A percentile compares a stretch with the other conserved stretches of the same genome.
Evolutionary conservation across 768 basidiomycete genomes (phyloP).

Genomic region (Hygrophoropsis aurantiaca): DNA sequence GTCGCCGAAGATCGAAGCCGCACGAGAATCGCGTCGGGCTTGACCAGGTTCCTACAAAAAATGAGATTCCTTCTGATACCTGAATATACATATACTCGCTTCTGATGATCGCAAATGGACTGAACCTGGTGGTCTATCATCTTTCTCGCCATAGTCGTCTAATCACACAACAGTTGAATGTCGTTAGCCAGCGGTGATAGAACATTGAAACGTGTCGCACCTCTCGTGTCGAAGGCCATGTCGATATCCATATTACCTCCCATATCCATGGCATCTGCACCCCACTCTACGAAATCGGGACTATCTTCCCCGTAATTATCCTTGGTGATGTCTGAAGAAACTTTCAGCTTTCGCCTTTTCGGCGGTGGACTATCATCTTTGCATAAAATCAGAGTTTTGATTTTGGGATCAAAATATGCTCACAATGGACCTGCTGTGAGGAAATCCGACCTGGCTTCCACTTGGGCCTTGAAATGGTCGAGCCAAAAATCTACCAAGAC

Average conservation of each 20-base stretch:
- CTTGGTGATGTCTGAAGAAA: background rate
- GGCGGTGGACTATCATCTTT: constrained; percentile 39
- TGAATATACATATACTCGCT: constrained; percentile 38
- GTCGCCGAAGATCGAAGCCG: constrained; percentile 49
- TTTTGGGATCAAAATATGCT: background rate
- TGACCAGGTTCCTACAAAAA: constrained; percentile 75
- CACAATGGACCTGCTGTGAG: constrained; percentile 4
- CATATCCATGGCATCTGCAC: constrained; percentile 1
- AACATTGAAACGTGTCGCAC: constrained; percentile 15
- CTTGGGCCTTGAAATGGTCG: constrained; percentile 66
- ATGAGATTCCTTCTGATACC: background rate
- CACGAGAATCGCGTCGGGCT: constrained; percentile 70
- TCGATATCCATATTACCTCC: constrained; percentile 18
- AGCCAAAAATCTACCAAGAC: constrained; percentile 75
- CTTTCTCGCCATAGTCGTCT: constrained; percentile 21
- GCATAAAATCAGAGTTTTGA: too few relatives aligned
- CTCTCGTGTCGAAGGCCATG: constrained; percentile 21
- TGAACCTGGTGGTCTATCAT: constrained; percentile 15
- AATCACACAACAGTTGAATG: constrained; percentile 1
- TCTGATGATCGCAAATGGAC: constrained; percentile 56
- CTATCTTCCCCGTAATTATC: background rate
- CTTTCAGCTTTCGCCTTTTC: constrained; percentile 48
- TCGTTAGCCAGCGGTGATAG: background rate
- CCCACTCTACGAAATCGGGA: background rate
- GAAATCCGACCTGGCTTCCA: constrained; percentile 54